Percentiles rank a stretch among this genome's conserved stretches.
Conservation (phyloP, 306 rosid genomes). For the Ziziphus jujuba region DNA sequence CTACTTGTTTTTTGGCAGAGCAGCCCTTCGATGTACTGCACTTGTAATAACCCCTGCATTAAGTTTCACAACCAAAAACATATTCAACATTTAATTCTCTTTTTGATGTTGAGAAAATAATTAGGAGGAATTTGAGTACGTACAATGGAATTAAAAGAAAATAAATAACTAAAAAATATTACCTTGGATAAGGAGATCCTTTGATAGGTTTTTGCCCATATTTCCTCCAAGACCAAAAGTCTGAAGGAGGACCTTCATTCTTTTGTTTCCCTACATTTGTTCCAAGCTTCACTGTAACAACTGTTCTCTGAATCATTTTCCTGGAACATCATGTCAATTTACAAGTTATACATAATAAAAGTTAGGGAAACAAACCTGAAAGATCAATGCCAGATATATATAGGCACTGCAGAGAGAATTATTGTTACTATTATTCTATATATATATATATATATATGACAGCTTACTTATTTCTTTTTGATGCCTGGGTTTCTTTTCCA, state of each 20-base stretch:
- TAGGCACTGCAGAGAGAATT: too few species aligned
- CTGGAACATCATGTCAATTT: constrained; percentile 37
- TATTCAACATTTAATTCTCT: too few species aligned
- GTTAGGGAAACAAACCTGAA: background rate
- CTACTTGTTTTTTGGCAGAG: constrained; percentile 93
- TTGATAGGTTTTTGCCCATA: constrained; percentile 96
- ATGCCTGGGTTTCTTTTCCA: constrained; percentile 46
- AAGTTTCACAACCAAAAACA: background rate
- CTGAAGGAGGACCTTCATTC: constrained; percentile 90
- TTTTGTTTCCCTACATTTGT: constrained; percentile 68
- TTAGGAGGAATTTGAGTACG: too few species aligned
- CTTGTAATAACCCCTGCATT: constrained; percentile 73
- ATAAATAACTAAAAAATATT: background rate
- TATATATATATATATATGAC: too few species aligned
- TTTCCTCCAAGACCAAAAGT: constrained; percentile 97
- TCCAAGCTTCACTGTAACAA: constrained; percentile 68
- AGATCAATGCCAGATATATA: background rate
- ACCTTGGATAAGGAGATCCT: constrained; percentile 98
- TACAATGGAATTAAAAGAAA: background rate
- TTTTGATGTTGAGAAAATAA: too few species aligned
- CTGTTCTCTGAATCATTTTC: constrained; percentile 69
- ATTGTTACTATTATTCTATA: too few species aligned
- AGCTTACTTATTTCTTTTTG: constrained; percentile 47
- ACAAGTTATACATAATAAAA: background rate
- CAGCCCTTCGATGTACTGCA: constrained; percentile 93